These are phyloP conservation scores for Yarrowia porcina DNA, from an alignment of 805 yeast genomes.

Conservation along the genomic window DNA sequence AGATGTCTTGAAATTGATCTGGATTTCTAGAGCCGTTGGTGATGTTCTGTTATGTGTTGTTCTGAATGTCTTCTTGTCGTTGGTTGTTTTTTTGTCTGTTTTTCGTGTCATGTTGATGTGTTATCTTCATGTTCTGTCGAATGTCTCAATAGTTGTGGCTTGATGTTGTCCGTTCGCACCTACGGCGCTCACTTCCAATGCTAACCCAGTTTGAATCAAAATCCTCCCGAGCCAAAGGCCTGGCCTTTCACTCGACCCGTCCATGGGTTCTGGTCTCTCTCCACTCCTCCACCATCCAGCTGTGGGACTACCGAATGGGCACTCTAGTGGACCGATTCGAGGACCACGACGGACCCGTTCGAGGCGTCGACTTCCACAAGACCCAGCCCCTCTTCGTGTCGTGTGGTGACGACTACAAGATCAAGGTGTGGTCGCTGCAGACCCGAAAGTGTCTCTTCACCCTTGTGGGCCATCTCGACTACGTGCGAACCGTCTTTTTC, in stretches of 20 bases:
- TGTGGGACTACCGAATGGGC: conserved; percentile 99
- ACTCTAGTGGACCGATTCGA: conserved; percentile 93
- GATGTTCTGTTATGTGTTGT: too few species aligned
- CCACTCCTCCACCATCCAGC: conserved; percentile 96
- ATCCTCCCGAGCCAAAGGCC: conserved; percentile 95
- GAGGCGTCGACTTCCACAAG: conserved; percentile 94
- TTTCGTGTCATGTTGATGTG: too few species aligned
- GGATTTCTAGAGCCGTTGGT: too few species aligned
- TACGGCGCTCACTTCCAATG: not conserved
- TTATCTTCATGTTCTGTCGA: too few species aligned
- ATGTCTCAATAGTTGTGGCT: not conserved
- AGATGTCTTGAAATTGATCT: too few species aligned
- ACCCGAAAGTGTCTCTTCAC: conserved; percentile 90
- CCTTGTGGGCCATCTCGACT: conserved; percentile 89
- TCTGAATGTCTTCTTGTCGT: too few species aligned
- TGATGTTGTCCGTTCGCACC: not conserved
- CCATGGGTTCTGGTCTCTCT: conserved; percentile 96
- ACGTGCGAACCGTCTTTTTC: conserved; percentile 89
- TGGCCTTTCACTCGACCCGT: conserved; percentile 91
- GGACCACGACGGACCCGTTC: conserved; percentile 97
- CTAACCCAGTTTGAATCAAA: conserved; percentile 79
- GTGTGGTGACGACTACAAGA: conserved; percentile 94
- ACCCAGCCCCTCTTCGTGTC: conserved; percentile 96
- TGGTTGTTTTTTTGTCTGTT: too few species aligned
- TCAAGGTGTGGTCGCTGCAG: conserved; percentile 93